Evolutionary conservation across 176 grass and related monocot species (phyloP).

Genomic region (Saccharum spontaneum): DNA sequence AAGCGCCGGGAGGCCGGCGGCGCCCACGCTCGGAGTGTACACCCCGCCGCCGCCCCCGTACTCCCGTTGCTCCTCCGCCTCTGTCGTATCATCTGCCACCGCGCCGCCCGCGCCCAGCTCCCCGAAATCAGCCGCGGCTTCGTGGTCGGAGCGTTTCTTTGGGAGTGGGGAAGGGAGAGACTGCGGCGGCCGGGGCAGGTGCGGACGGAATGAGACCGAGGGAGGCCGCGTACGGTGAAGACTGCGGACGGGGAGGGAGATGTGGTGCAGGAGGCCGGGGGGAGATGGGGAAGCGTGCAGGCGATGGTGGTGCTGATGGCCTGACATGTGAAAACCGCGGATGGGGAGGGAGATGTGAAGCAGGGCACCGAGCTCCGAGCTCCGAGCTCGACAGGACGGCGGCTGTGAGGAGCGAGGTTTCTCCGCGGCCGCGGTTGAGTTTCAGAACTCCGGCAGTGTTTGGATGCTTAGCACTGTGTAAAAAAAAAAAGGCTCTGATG

Average conservation of each 20-base stretch:
- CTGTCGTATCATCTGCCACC: background rate
- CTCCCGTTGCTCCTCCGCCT: background rate
- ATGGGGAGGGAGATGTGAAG: too few species aligned
- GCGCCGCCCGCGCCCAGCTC: background rate
- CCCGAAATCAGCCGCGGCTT: background rate
- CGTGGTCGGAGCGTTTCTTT: background rate
- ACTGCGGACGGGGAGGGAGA: background rate
- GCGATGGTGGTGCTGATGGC: slow-evolving; percentile 25
- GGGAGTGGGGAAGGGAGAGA: background rate
- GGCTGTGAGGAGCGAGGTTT: too few species aligned
- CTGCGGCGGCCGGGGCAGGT: background rate
- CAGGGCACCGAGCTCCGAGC: too few species aligned
- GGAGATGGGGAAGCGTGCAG: slow-evolving; percentile 21
- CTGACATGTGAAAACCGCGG: background rate
- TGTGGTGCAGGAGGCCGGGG: background rate
- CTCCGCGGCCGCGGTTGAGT: too few species aligned
- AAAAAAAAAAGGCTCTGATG: too few species aligned
- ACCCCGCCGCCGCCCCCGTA: background rate
- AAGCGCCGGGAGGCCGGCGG: slow-evolving; percentile 6
- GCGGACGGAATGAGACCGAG: background rate
- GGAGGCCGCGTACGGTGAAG: background rate
- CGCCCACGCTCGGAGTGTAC: slow-evolving; percentile 36
- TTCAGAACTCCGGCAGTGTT: too few species aligned
- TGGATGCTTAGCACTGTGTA: too few species aligned
- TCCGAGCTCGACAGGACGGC: too few species aligned